These are phyloP conservation scores for Pyrenochaeta sp. DNA, from an alignment of 2,329 filamentous ascomycete genomes.

Conservation along the genomic window DNA sequence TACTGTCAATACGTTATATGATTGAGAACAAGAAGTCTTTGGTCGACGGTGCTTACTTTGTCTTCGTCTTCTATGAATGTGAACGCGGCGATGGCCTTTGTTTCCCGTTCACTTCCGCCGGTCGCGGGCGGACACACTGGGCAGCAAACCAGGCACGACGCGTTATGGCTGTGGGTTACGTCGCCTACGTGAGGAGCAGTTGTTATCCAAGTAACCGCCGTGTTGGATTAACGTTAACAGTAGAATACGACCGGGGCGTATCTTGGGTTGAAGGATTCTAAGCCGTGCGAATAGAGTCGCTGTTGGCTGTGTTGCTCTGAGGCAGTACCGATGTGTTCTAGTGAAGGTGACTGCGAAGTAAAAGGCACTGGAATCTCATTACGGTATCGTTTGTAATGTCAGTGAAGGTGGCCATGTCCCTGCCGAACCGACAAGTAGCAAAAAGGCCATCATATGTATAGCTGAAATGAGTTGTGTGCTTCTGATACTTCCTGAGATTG, in stretches of 20 bases:
- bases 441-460: neutral
- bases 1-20: neutral
- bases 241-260: neutral
- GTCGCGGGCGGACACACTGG: neutral
- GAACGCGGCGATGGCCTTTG: conserved; percentile 12
- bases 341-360: conserved; percentile 17
- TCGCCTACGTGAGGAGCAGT: neutral
- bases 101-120: neutral
- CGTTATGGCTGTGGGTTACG: neutral
- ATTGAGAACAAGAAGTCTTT: neutral
- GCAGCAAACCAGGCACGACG: conserved; percentile 1
- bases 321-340: neutral
- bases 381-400: conserved; percentile 3
- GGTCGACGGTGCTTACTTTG: neutral
- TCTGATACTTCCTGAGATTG: neutral
- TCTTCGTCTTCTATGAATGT: neutral
- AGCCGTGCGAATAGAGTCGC: neutral
- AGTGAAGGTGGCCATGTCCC: conserved; percentile 16
- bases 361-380: neutral
- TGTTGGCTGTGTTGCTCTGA: neutral
- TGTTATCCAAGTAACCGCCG: neutral
- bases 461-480: neutral
- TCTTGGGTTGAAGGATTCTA: neutral
- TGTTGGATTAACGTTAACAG: neutral
- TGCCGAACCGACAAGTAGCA: neutral